Evolutionary conservation across 129 eudicot genomes (phyloP), one percentile per base, ranked within the genome.

Genomic region (Artemisia argyi): DNA sequence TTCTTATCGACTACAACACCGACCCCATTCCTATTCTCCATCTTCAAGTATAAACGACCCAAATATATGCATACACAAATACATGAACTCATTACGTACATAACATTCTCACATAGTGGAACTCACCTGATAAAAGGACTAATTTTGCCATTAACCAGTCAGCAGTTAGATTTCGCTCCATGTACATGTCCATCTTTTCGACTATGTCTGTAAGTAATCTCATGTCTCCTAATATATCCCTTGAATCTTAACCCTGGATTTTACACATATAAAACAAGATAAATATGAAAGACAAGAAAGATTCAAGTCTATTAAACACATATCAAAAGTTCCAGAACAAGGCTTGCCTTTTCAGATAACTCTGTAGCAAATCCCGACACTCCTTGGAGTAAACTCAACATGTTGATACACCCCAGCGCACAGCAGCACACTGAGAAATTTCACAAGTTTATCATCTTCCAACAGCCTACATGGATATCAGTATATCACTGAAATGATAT

Each of bases 141-240:
- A 48, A 35, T 32, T 42, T 76, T 59, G 24, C 24, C 69, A 68
- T 64, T 14, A 19, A 35, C 4, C 14, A 63, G 13, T 62, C 49
- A 42, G 66, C 66, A 58, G 44, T 16, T 17, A 20, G 46, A 58
- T 48, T 42, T 59, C 22, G 20, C 51, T 47, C 62, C 62, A 18
- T 48, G 49, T 47, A 59, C 7, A 13, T 53, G 48, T 65, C 72
- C 72, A 13, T 35, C 66, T 39, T 62, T 61, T 18, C 2, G 12
- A 15, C 26, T n/a, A 26, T 15, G 58, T 1, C 79, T 66, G 51
- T 4, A 26, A 57, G 18, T 11, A 58, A 50, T 60, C 35, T 60
- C 70, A 59, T 60, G 69, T 55, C 28, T 69, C 68, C 73, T 46
- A 61, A 66, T 30, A 59, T 49, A 76, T 67, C 51, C 60, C 60